Conservation (phyloP, 1,284 basidiomycete species). For the Golubevia pallescens region DNA sequence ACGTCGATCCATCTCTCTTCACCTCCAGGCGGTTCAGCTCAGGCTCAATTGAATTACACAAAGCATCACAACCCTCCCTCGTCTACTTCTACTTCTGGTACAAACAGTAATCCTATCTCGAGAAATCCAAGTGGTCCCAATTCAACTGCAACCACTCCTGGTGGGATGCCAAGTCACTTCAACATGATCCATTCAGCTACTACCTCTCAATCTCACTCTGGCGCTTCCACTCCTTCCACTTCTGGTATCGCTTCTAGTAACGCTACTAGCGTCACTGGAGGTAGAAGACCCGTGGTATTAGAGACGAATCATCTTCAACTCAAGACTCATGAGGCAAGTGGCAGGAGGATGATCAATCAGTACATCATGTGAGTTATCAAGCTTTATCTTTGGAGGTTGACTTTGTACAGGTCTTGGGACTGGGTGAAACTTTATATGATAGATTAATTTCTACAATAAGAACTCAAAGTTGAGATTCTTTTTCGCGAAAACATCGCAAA, state of each 20-base stretch:
- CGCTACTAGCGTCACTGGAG: not conserved
- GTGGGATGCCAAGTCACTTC: not conserved
- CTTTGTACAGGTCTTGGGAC: too few relatives aligned
- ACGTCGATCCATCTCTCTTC: too few relatives aligned
- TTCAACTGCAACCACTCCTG: not conserved
- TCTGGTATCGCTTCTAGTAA: not conserved
- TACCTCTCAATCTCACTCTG: not conserved
- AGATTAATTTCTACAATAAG: too few relatives aligned
- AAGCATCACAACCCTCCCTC: too few relatives aligned
- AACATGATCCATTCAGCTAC: not conserved
- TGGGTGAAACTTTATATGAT: too few relatives aligned
- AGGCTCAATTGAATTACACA: too few relatives aligned
- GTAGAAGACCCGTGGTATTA: not conserved
- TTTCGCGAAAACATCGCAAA: too few relatives aligned
- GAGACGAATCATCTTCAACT: slow-evolving; percentile 52
- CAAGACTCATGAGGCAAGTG: slow-evolving; percentile 44
- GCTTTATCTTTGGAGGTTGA: too few relatives aligned
- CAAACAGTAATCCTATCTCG: not conserved
- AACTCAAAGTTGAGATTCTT: too few relatives aligned
- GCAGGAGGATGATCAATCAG: slow-evolving; percentile 62
- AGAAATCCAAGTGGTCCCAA: not conserved
- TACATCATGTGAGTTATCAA: slow-evolving; percentile 36
- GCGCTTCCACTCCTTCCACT: not conserved
- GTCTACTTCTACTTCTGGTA: not conserved
- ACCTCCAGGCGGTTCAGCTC: too few relatives aligned